Conservation (phyloP, 108 stramenopile genomes). For the Fragilaria crotonensis region DNA sequence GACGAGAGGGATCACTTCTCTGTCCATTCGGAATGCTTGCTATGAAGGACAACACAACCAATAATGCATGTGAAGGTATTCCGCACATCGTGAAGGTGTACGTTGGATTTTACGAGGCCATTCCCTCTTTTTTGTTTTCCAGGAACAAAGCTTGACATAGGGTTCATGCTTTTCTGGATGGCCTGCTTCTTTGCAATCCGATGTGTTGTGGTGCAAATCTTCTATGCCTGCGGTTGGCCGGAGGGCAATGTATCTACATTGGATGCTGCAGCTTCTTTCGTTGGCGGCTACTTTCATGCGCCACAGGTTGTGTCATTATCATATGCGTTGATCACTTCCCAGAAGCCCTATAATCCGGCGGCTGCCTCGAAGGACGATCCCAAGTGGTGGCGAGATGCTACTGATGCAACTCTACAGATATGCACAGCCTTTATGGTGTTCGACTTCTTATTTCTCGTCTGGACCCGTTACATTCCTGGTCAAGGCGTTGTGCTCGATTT, state of each 20-base stretch:
- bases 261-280: background rate
- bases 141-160: background rate
- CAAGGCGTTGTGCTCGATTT: background rate
- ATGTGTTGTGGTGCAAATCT: background rate
- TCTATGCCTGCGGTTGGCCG: background rate
- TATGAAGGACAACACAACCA: too few relatives aligned
- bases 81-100: too few relatives aligned
- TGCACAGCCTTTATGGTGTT: constrained; percentile 77
- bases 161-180: background rate
- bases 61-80: too few relatives aligned
- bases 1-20: too few relatives aligned
- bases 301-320: background rate
- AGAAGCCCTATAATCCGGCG: background rate
- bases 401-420: constrained; percentile 42
- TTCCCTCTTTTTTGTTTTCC: too few relatives aligned
- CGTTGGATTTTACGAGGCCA: too few relatives aligned
- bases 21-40: too few relatives aligned
- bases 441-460: constrained; percentile 16
- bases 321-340: background rate
- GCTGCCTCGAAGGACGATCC: constrained; percentile 13
- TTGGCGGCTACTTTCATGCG: background rate
- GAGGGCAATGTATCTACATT: background rate
- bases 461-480: background rate
- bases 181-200: background rate
- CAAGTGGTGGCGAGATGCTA: constrained; percentile 46